Conservation (phyloP, 164 flowering plant species). For the Magnolia officinalis region DNA sequence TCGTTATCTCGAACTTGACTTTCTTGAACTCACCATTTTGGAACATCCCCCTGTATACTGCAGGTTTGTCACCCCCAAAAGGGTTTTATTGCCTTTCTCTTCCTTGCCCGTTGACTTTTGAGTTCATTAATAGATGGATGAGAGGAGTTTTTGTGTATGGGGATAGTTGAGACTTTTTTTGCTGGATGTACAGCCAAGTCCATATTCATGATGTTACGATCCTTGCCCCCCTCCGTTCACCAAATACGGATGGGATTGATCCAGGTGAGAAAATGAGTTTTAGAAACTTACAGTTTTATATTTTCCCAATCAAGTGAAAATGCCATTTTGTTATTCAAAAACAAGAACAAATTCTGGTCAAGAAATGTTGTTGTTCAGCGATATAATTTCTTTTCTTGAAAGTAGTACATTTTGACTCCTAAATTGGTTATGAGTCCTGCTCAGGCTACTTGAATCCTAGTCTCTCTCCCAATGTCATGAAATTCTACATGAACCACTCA, state of each 20-base stretch:
- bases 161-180: conserved; percentile 23
- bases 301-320: no score
- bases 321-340: no score
- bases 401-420: no score
- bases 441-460: no score
- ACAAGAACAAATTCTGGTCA: no score
- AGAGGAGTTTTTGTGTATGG: conserved; percentile 8
- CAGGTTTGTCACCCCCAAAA: conserved; percentile 48
- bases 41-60: conserved; percentile 81
- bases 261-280: conserved; percentile 46
- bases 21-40: conserved; percentile 74
- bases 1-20: conserved; percentile 66
- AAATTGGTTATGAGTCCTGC: no score
- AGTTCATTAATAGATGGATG: conserved; percentile 6
- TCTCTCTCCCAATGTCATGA: no score
- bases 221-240: conserved; percentile 66
- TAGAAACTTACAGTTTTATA: no score
- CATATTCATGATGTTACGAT: conserved; percentile 48
- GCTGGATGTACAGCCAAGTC: conserved; percentile 23
- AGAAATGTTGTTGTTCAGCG: no score
- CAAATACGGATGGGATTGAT: conserved; percentile 72
- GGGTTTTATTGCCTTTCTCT: conserved; percentile 9
- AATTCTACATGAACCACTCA: no score
- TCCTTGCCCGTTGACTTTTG: not conserved
- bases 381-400: no score